A percentile compares a stretch with the other conserved stretches of the same genome.
Conservation (phyloP, 192 early-diverging fungal species). For the Phycomyces blakesleeanus region DNA sequence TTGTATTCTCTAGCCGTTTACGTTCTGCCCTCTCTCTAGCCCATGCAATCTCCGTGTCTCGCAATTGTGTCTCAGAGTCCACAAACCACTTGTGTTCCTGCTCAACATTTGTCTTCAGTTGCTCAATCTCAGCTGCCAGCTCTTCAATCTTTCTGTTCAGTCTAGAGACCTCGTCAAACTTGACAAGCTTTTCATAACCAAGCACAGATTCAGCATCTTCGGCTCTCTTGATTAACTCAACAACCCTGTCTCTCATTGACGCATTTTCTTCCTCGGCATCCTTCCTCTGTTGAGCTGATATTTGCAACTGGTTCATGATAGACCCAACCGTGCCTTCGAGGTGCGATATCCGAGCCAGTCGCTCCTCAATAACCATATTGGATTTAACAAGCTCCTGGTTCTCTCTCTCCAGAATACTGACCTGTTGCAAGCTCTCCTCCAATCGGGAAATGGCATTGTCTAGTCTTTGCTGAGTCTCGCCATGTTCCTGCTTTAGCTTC, state of each 20-base stretch:
- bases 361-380: no score
- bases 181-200: no score
- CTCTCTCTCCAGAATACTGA: not conserved
- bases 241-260: no score
- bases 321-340: no score
- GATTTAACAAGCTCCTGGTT: not conserved
- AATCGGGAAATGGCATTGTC: not conserved
- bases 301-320: no score
- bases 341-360: no score
- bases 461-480: not conserved
- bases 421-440: not conserved
- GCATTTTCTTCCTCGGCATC: no score
- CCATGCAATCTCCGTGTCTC: not conserved
- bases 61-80: not conserved
- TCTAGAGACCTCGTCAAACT: not conserved
- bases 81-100: not conserved
- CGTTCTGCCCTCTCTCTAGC: not conserved
- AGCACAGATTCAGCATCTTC: no score
- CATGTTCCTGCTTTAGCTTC: not conserved
- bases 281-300: no score
- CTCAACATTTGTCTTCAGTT: not conserved
- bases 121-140: not conserved
- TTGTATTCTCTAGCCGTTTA: not conserved
- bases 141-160: not conserved
- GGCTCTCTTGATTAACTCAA: no score